Base-by-base conservation (phyloP, 768 basidiomycete species). In the Amylocystis lapponica region DNA sequence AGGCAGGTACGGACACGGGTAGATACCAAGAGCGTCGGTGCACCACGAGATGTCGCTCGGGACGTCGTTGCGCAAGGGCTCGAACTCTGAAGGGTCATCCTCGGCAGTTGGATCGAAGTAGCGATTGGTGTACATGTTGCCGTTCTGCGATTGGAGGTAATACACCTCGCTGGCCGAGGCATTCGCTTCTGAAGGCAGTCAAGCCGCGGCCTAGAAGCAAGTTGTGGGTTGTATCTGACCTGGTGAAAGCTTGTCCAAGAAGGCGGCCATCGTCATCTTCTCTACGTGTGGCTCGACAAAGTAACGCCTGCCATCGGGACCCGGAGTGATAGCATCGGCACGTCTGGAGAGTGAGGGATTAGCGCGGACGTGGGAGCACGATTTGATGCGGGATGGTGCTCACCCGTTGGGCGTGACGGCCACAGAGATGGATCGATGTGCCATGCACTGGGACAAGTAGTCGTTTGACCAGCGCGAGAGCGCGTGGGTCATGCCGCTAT, bases 121-220 rank as follows among this genome's bases (percentile, higher is more conserved):
- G 21, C 54, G 53, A 51, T 54, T 59, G 2, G 78, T 71, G 53
- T 77, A 90, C 20, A 95, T 47, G 60, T 96, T 97, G 8, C 93
- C 93, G 58, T 95, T 90, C 61, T 96, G 92, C 4, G 86, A 88
- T 60, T 96, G 93, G 3, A 96, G 70, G 60, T 95, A 95, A 50
- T 70, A 64, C 13, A 84, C 72, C 32, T 73, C 65, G 3, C 22
- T 27, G 25, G 17, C 30, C 11, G 31, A 30, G 8, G 36, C 16
- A n/a, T n/a, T n/a, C n/a, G n/a, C n/a, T n/a, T n/a, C 10, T 19
- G 27, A 29, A 20, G 7, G 13, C 9, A 14, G 13, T 30, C 31
- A 16, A 5, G n/a, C 11, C 5, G 10, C 31, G 31, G 14, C 32
- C 34, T 5, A 13, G 30, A 6, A 31, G 29, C n/a, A 22, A 32